Conservation (phyloP, 257 asterid species). For the Mitragyna speciosa region DNA sequence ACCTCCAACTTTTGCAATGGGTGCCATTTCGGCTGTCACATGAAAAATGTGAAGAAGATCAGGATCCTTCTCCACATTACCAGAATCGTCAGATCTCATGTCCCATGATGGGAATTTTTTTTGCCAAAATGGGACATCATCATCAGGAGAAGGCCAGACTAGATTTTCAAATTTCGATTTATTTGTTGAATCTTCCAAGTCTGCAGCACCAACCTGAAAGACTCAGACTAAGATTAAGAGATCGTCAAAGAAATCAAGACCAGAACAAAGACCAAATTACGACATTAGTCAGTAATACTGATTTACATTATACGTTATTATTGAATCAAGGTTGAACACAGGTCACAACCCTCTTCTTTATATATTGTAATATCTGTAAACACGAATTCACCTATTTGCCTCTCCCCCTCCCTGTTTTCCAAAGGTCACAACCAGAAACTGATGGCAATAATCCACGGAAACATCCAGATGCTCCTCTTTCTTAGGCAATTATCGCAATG, state of each 20-base stretch:
- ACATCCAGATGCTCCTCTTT: neutral
- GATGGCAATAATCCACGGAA: neutral
- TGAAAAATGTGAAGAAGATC: conserved; percentile 66
- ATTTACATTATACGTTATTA: neutral
- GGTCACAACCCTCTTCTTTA: neutral
- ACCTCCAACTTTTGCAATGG: conserved; percentile 89
- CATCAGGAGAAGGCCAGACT: conserved; percentile 79
- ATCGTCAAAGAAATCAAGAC: neutral
- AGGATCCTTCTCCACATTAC: conserved; percentile 52
- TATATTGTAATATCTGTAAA: neutral
- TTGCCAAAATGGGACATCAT: conserved; percentile 74
- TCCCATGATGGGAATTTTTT: conserved; percentile 65
- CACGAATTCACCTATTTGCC: neutral
- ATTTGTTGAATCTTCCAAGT: conserved; percentile 29
- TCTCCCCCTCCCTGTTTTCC: neutral
- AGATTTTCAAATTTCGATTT: conserved; percentile 33
- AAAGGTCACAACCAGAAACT: neutral
- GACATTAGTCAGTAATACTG: neutral
- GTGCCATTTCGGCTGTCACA: conserved; percentile 88
- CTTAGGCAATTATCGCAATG: no score
- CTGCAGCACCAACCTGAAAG: conserved; percentile 45
- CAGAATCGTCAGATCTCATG: conserved; percentile 32
- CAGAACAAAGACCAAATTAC: neutral
- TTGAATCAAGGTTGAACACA: neutral
- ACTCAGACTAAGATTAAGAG: conserved; percentile 22